Evolutionary conservation across 371 early-diverging fungal genomes (phyloP).

Genomic region (Rhizopus sp.): DNA sequence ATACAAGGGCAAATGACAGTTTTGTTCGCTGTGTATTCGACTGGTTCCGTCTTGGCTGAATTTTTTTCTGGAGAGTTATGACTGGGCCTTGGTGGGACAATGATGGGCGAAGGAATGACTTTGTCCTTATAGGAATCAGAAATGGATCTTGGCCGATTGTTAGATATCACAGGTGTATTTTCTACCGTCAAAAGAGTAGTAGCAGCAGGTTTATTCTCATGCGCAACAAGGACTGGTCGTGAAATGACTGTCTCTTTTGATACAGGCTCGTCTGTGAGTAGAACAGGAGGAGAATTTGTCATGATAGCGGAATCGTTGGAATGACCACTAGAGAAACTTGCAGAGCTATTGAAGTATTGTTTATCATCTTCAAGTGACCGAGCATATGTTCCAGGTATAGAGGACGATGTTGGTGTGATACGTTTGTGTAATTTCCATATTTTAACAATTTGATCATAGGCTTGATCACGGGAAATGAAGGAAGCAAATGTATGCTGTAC

Average conservation of each 20-base stretch:
- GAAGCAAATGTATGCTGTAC: conserved; percentile 75
- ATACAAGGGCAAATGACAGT: conserved; percentile 43
- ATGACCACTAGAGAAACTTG: conserved; percentile 2
- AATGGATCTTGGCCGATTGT: conserved; percentile 21
- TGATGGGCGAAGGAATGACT: conserved; percentile 1
- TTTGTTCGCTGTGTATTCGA: not conserved
- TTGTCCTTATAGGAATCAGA: conserved; percentile 16
- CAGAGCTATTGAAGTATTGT: not conserved
- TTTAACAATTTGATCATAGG: conserved; percentile 68
- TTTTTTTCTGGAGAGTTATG: conserved; percentile 1
- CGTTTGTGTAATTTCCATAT: conserved; percentile 58
- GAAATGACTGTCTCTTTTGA: not conserved
- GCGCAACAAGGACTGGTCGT: not conserved
- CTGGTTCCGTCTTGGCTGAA: not conserved
- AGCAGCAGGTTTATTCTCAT: not conserved
- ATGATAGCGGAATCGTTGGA: conserved; percentile 19
- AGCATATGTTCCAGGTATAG: not conserved
- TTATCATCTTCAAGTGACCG: conserved; percentile 4
- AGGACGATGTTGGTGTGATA: conserved; percentile 8
- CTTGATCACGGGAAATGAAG: conserved; percentile 78
- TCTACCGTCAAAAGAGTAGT: not conserved
- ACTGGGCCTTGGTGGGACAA: conserved; percentile 1
- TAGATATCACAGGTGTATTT: not conserved
- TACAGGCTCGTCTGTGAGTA: not conserved
- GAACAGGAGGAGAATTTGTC: conserved; percentile 5